Evolutionary conservation across 2,329 filamentous ascomycete genomes (phyloP), one percentile per base, ranked within the genome.

Genomic region (Xylariaceae sp.): DNA sequence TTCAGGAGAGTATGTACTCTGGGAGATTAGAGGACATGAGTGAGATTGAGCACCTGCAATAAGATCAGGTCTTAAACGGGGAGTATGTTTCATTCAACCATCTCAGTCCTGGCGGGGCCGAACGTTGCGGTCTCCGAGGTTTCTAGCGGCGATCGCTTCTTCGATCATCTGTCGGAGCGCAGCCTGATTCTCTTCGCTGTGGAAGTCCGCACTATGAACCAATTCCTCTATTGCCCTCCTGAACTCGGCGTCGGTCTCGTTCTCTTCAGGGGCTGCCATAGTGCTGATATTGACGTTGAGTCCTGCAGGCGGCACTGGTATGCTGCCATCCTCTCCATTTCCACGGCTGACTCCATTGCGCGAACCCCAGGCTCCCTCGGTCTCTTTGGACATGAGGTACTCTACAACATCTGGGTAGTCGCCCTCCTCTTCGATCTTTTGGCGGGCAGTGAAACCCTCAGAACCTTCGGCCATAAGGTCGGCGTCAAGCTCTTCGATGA

Each of bases 151-250:
- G 15, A 99, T 78, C 2, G 90, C 92, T 68, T 97, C 91, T 65
- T 88, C 83, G 4, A 99, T 86, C 61, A 99, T 77, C 65, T 84
- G 82, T 61, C 92, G 83, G 68, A 99, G 75, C 70, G 92, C 86
- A 18, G 82, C 82, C 74, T 99, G 94, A 3, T 89, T 90, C 61
- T 88, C 85, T 56, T 90, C 86, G 4, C 86, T 88, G 67, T 93
- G 80, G 68, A 97, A 96, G 70, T 97, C 92, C 23, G 88, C 86
- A 47, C 91, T 82, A 41, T 87, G 82, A 1, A 94, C 92, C 61
- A 99, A 76, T 74, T 96, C 89, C 69, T 97, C 92, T 70, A 99
- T 97, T 56, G 90, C 82, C 65, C 88, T 81, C 70, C 88, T 85
- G 66, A 99, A 90, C 66, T 92, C 92, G 1, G 90, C 86, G 71